Conservation (phyloP, 2,329 filamentous ascomycete species). For the Cryphonectria parasitica region DNA sequence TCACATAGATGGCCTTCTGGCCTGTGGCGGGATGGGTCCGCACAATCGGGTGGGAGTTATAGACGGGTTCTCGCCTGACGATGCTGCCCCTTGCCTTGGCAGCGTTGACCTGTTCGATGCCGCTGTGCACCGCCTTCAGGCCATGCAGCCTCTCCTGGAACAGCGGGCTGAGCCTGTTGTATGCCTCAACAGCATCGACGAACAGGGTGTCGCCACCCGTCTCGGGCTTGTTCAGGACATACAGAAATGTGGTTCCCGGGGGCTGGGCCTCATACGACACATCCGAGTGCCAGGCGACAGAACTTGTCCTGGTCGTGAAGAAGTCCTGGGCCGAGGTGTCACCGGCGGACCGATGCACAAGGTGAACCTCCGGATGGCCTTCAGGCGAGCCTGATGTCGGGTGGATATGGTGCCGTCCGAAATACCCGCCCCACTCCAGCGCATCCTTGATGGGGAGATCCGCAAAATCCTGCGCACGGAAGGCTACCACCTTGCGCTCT, state of each 20-base stretch:
- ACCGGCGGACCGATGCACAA: slow-evolving; percentile 71
- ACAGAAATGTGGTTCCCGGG: slow-evolving; percentile 87
- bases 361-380: slow-evolving; percentile 70
- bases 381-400: slow-evolving; percentile 71
- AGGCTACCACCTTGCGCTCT: slow-evolving; percentile 71
- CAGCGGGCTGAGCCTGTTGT: slow-evolving; percentile 75
- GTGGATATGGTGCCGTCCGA: slow-evolving; percentile 68
- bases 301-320: slow-evolving; percentile 72
- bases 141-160: slow-evolving; percentile 83
- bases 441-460: slow-evolving; percentile 67
- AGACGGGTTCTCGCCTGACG: slow-evolving; percentile 75
- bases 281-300: slow-evolving; percentile 87
- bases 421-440: slow-evolving; percentile 66
- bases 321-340: slow-evolving; percentile 64
- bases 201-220: slow-evolving; percentile 87
- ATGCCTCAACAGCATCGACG: slow-evolving; percentile 77
- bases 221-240: slow-evolving; percentile 79
- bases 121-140: slow-evolving; percentile 79
- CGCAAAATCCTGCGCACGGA: slow-evolving; percentile 70
- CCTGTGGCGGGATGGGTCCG: slow-evolving; percentile 81
- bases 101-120: slow-evolving; percentile 76
- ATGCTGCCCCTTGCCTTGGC: slow-evolving; percentile 70
- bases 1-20: slow-evolving; percentile 83
- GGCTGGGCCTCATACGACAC: slow-evolving; percentile 88
- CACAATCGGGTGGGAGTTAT: slow-evolving; percentile 75